These are phyloP conservation scores for Pseudoturritis turrita DNA, from an alignment of 345 rosid genomes.

Conservation along the genomic window DNA sequence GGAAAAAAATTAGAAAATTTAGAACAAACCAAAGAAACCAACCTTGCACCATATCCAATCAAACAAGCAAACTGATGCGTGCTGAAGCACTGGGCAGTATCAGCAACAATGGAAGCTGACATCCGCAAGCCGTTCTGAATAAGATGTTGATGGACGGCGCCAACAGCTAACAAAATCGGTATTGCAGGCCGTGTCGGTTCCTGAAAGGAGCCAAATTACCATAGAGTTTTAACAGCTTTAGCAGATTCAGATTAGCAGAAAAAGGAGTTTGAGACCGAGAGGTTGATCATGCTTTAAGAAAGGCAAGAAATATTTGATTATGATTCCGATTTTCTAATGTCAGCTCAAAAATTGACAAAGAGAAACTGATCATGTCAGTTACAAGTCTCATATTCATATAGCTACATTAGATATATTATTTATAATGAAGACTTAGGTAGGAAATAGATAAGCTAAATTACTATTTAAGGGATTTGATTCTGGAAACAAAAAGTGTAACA, in stretches of 20 bases:
- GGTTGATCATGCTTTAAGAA: no score
- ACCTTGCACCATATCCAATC: constrained; percentile 99
- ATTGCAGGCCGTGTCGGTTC: constrained; percentile 88
- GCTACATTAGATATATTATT: no score
- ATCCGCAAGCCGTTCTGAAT: constrained; percentile 92
- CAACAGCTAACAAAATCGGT: constrained; percentile 97
- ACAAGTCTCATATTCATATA: no score
- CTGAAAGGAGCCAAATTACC: constrained; percentile 37
- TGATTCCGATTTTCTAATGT: no score
- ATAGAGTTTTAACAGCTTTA: neutral
- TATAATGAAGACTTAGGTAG: no score
- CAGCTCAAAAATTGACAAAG: no score
- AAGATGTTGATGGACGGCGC: constrained; percentile 98
- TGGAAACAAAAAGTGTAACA: neutral
- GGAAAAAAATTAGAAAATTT: neutral
- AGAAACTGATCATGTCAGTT: no score
- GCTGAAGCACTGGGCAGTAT: constrained; percentile 98
- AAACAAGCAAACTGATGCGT: constrained; percentile 98
- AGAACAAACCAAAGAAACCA: neutral
- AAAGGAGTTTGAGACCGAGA: no score
- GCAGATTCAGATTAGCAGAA: neutral
- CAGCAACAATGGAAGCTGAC: constrained; percentile 93
- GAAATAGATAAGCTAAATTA: no score
- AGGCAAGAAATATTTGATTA: no score
- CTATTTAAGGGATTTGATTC: no score